A percentile compares a stretch with the other conserved stretches of the same genome.
Evolutionary conservation across 2,329 filamentous ascomycete species (phyloP).

Genomic region (Dactylellina cionopaga): DNA sequence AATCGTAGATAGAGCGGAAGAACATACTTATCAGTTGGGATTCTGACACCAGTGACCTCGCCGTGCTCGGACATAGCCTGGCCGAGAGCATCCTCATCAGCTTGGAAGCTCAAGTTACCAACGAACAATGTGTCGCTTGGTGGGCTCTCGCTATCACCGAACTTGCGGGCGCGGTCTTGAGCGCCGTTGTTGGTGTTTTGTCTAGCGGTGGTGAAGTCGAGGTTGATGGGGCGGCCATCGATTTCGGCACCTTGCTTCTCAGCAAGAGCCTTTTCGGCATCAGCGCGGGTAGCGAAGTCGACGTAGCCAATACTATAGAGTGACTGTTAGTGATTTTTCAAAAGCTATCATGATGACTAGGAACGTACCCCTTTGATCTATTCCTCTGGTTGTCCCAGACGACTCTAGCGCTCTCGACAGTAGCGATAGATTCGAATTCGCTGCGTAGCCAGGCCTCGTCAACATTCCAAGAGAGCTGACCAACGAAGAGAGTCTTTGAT

Average conservation of each 20-base stretch:
- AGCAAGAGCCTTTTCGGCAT: constrained; percentile 76
- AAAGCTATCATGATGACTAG: background rate
- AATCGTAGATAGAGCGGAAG: background rate
- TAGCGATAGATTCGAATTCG: constrained; percentile 86
- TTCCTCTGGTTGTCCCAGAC: constrained; percentile 82
- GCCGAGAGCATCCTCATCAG: constrained; percentile 77
- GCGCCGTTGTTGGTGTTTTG: constrained; percentile 67
- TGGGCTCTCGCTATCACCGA: constrained; percentile 81
- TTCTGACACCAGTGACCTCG: constrained; percentile 79
- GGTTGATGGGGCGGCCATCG: constrained; percentile 78
- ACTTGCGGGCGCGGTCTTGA: constrained; percentile 72
- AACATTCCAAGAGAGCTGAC: constrained; percentile 89
- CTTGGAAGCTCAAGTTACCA: constrained; percentile 87
- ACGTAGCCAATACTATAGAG: constrained; percentile 80
- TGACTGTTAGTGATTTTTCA: constrained; percentile 55
- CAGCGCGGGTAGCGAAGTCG: constrained; percentile 77
- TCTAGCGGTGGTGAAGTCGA: constrained; percentile 79
- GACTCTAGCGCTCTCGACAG: constrained; percentile 79
- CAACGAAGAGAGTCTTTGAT: constrained; percentile 81
- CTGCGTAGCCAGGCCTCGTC: constrained; percentile 88
- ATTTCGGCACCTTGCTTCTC: constrained; percentile 79
- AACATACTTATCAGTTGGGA: constrained; percentile 82
- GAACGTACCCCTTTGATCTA: constrained; percentile 78
- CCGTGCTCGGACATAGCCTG: constrained; percentile 78
- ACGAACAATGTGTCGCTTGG: constrained; percentile 89